Conservation (phyloP, 345 rosid genomes). For the Moricandia arvensis region DNA sequence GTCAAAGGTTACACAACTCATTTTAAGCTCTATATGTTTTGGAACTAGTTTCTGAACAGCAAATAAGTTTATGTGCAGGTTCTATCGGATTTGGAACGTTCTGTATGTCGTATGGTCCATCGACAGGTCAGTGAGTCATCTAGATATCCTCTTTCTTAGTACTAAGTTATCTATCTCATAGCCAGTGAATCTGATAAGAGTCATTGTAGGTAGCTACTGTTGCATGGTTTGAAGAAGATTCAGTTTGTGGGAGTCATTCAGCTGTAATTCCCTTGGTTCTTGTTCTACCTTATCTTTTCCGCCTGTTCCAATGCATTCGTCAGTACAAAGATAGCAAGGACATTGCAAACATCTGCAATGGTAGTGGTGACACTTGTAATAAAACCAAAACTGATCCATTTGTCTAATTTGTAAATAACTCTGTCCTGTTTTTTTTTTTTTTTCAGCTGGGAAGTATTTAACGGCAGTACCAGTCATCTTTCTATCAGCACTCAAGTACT, state of each 20-base stretch:
- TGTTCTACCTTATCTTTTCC: conserved; percentile 86
- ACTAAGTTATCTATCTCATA: conserved; percentile 1
- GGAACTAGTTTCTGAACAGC: background rate
- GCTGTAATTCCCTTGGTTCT: conserved; percentile 89
- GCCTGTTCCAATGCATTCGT: conserved; percentile 87
- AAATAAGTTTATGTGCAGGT: conserved; percentile 50
- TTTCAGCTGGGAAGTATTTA: conserved; percentile 81
- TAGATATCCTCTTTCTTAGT: conserved; percentile 3
- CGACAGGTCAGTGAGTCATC: conserved; percentile 60
- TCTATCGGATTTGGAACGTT: conserved; percentile 90
- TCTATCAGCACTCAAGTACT: conserved; percentile 93
- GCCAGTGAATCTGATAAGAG: conserved; percentile 22
- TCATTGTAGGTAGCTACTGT: conserved; percentile 81
- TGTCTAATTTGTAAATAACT: background rate
- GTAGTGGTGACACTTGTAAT: conserved; percentile 38
- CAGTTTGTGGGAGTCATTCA: conserved; percentile 96
- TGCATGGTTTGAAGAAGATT: conserved; percentile 99
- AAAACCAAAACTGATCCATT: background rate
- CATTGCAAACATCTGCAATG: conserved; percentile 71
- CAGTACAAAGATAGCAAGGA: conserved; percentile 89
- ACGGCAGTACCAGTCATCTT: conserved; percentile 94
- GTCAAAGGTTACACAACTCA: conserved; percentile 63
- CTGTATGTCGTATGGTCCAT: conserved; percentile 94
- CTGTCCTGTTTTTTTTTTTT: conserved; percentile 28
- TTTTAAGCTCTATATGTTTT: background rate